Percentiles rank a stretch among this genome's conserved stretches.
These are phyloP conservation scores for Breynia disticha DNA, from an alignment of 441 rosid genomes.

Conservation along the genomic window DNA sequence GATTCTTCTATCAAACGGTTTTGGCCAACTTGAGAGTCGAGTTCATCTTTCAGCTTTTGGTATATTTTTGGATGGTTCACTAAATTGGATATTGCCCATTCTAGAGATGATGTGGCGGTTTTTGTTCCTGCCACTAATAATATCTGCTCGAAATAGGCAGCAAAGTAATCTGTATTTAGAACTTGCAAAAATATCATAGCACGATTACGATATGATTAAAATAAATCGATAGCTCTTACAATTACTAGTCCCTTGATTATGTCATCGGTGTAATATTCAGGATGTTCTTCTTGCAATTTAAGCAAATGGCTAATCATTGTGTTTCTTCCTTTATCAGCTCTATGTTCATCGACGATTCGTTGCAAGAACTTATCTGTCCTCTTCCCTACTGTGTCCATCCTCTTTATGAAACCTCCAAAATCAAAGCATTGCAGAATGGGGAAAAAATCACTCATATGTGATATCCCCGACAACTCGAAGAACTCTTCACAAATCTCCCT, in stretches of 20 bases:
- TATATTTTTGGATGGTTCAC: background rate
- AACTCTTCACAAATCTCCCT: slow-evolving; percentile 22
- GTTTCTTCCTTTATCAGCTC: background rate
- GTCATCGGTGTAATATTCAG: slow-evolving; percentile 27
- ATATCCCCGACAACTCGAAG: slow-evolving; percentile 16
- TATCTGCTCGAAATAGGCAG: slow-evolving; percentile 12
- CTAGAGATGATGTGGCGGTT: slow-evolving; percentile 23
- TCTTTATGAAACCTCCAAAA: slow-evolving; percentile 18
- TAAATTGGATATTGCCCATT: slow-evolving; percentile 18
- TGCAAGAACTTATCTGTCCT: slow-evolving; percentile 32
- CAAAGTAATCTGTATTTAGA: no score
- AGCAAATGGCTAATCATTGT: slow-evolving; percentile 27
- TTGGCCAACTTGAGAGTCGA: slow-evolving; percentile 21
- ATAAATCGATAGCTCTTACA: slow-evolving; percentile 9
- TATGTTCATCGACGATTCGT: slow-evolving; percentile 3
- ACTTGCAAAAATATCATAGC: no score
- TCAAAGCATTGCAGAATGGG: slow-evolving; percentile 31
- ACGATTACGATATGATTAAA: no score
- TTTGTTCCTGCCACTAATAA: slow-evolving; percentile 22
- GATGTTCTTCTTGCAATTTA: slow-evolving; percentile 24
- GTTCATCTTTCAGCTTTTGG: slow-evolving; percentile 8
- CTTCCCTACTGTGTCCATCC: slow-evolving; percentile 18
- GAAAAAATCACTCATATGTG: slow-evolving; percentile 31
- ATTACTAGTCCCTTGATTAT: slow-evolving; percentile 30
- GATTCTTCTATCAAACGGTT: slow-evolving; percentile 29